A percentile compares a stretch with the other conserved stretches of the same genome.
phyloP scores from a whole-genome alignment of 768 basidiomycete species.

The Mycena kentingensis region DNA sequence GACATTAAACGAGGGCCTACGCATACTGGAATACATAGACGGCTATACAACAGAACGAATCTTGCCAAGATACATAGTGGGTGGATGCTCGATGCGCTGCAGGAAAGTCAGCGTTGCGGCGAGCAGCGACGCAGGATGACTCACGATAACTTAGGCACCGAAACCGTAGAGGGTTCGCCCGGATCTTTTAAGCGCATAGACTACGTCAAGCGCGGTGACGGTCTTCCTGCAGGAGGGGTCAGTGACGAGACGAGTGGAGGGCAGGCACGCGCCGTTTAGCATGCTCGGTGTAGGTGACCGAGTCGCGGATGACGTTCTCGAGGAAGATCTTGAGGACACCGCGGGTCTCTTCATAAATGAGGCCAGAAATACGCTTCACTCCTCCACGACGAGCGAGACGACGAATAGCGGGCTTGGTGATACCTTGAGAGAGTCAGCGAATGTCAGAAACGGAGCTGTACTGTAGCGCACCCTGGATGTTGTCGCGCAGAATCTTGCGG shows the following conservation, averaged over 20 bases:
- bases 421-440: conserved; percentile 26
- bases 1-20: too few species aligned
- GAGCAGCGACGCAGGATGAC: too few species aligned
- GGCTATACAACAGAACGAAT: too few species aligned
- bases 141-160: too few species aligned
- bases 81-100: too few species aligned
- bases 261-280: conserved; percentile 64
- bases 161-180: conserved; percentile 81
- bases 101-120: too few species aligned
- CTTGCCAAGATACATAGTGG: too few species aligned
- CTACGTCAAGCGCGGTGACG: conserved; percentile 85
- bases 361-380: too few species aligned
- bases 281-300: conserved; percentile 93
- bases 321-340: too few species aligned
- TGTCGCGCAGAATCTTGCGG: conserved; percentile 80
- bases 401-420: conserved; percentile 68
- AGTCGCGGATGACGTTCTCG: conserved; percentile 81
- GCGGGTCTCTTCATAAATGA: too few species aligned
- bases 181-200: conserved; percentile 73
- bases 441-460: neutral
- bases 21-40: too few species aligned
- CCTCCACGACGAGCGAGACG: conserved; percentile 84
- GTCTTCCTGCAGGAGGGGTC: conserved; percentile 57
- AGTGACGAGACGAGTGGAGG: conserved; percentile 12
- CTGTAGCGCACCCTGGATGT: conserved; percentile 73